Evolutionary conservation across 2,329 filamentous ascomycete genomes (phyloP).

Genomic region (Colletotrichum chlorophyti): DNA sequence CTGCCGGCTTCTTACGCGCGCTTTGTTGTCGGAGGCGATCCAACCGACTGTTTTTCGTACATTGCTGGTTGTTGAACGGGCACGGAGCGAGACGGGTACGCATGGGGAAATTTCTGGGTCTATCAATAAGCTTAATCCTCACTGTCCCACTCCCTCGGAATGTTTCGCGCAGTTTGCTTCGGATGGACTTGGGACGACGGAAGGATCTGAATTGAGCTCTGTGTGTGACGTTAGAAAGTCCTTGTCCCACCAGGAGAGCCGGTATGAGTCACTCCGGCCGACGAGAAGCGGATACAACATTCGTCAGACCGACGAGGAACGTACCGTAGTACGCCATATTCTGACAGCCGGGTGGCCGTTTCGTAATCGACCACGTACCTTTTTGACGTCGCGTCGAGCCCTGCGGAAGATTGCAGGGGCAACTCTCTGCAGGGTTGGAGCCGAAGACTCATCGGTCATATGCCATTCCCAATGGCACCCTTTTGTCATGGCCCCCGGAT

Average conservation of each 20-base stretch:
- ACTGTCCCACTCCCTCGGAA: constrained; percentile 12
- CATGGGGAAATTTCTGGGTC: constrained; percentile 12
- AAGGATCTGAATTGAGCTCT: not conserved
- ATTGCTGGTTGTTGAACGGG: not conserved
- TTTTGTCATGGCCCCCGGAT: too few relatives aligned
- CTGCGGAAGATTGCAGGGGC: not conserved
- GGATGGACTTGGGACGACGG: not conserved
- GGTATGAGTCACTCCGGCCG: constrained; percentile 15
- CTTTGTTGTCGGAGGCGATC: constrained; percentile 2
- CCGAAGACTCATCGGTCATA: constrained; percentile 22
- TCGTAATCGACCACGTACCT: constrained; percentile 25
- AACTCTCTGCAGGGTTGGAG: not conserved
- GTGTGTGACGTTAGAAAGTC: too few relatives aligned
- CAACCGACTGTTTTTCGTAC: constrained; percentile 27
- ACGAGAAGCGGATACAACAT: not conserved
- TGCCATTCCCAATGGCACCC: constrained; percentile 7
- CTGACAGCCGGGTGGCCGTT: constrained; percentile 17
- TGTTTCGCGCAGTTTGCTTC: constrained; percentile 11
- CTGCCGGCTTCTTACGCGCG: constrained; percentile 14
- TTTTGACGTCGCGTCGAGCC: not conserved
- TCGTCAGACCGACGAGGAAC: not conserved
- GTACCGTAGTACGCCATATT: constrained; percentile 18
- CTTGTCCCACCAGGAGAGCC: too few relatives aligned
- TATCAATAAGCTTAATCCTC: constrained; percentile 28
- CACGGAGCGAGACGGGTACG: not conserved